Evolutionary conservation across 1,139 yeast species (phyloP).

Genomic region (Sugiyamaella pinicola): DNA sequence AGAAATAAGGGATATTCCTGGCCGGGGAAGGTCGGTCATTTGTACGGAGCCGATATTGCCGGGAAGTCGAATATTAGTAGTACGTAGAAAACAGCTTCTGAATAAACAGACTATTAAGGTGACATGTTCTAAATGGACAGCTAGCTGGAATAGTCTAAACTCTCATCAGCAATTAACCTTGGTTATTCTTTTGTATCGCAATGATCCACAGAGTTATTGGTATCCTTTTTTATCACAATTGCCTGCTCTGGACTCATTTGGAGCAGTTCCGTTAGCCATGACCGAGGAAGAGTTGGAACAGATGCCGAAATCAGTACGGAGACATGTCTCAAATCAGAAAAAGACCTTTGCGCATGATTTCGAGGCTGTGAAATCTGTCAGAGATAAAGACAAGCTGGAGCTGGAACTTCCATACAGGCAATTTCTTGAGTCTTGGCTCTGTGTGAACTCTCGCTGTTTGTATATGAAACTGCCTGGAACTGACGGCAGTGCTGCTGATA

Average conservation of each 20-base stretch:
- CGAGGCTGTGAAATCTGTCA: conserved; percentile 19
- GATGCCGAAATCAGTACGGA: conserved; percentile 37
- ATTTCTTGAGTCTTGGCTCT: conserved; percentile 75
- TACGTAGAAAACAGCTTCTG: conserved; percentile 61
- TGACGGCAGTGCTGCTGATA: conserved; percentile 47
- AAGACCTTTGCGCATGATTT: conserved; percentile 36
- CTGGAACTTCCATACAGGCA: conserved; percentile 27
- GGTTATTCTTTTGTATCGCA: conserved; percentile 28
- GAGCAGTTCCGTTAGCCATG: conserved; percentile 44
- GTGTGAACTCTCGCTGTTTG: conserved; percentile 88
- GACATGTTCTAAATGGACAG: conserved; percentile 26
- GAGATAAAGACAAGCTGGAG: conserved; percentile 12
- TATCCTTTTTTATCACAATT: conserved; percentile 31
- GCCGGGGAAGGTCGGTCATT: conserved; percentile 67
- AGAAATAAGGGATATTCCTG: conserved; percentile 40
- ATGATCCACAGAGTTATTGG: conserved; percentile 29
- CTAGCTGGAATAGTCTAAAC: conserved; percentile 22
- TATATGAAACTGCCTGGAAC: conserved; percentile 69
- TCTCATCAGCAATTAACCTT: conserved; percentile 39
- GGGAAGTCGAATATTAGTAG: conserved; percentile 53
- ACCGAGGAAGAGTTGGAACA: conserved; percentile 35
- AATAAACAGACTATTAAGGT: conserved; percentile 58
- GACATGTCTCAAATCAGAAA: conserved; percentile 33
- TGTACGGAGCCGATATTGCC: conserved; percentile 44
- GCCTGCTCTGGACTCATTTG: conserved; percentile 35